A percentile compares a stretch with the other conserved stretches of the same genome.
Evolutionary conservation across 805 yeast genomes (phyloP).

Genomic region (Torulaspora delbrueckii): DNA sequence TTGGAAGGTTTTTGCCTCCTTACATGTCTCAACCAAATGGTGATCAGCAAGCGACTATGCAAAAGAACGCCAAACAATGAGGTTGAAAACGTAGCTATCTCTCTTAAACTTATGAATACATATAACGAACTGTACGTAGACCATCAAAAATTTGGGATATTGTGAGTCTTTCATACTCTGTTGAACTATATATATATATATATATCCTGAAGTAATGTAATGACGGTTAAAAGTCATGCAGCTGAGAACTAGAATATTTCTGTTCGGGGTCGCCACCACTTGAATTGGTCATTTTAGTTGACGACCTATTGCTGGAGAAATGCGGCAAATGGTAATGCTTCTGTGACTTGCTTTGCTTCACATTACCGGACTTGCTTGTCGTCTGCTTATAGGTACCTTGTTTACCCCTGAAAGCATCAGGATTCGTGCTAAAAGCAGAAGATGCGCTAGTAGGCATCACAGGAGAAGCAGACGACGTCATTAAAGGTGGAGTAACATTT

Average conservation of each 20-base stretch:
- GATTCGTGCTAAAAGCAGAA: constrained; percentile 1
- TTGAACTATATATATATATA: no score
- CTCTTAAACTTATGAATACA: constrained; percentile 1
- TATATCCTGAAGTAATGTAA: no score
- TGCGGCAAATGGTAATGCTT: constrained; percentile 29
- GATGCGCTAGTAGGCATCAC: constrained; percentile 8
- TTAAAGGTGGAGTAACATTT: constrained; percentile 9
- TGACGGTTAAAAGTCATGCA: no score
- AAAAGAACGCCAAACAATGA: constrained; percentile 3
- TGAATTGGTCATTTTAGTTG: constrained; percentile 6
- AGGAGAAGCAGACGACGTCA: constrained; percentile 14
- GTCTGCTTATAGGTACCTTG: constrained; percentile 1
- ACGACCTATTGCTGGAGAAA: constrained; percentile 17
- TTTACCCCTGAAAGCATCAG: constrained; percentile 1
- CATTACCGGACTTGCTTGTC: constrained; percentile 2
- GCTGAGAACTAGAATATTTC: not conserved
- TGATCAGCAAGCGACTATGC: constrained; percentile 6
- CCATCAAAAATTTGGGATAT: no score
- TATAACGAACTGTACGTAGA: not conserved
- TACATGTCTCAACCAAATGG: constrained; percentile 49
- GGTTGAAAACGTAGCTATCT: not conserved
- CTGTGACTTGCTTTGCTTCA: constrained; percentile 10
- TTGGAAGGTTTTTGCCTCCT: constrained; percentile 80
- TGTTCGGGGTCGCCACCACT: constrained; percentile 3
- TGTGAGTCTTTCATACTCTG: no score